These are phyloP conservation scores for Microbotryum lychnidis-dioicae DNA, from an alignment of 1,284 basidiomycete genomes.

Conservation along the genomic window DNA sequence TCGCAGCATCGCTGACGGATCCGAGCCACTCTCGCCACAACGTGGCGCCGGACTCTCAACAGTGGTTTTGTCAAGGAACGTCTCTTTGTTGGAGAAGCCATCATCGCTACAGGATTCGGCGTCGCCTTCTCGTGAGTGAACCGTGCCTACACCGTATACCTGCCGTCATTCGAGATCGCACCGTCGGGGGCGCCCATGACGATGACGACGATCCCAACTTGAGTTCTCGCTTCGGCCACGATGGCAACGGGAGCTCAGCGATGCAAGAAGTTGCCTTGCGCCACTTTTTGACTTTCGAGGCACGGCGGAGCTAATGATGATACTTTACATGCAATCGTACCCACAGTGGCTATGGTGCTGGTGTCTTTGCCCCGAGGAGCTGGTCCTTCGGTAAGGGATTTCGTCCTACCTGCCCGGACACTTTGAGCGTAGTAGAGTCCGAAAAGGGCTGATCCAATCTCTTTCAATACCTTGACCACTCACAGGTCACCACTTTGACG, in stretches of 20 bases:
- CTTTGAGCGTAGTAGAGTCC: conserved; percentile 45
- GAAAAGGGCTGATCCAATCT: conserved; percentile 55
- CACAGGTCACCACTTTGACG: conserved; percentile 33
- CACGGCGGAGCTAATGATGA: too few species aligned
- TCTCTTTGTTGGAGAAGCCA: conserved; percentile 93
- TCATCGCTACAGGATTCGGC: conserved; percentile 88
- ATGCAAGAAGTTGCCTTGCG: neutral
- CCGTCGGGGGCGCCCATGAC: too few species aligned
- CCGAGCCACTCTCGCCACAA: neutral
- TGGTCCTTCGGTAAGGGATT: conserved; percentile 55
- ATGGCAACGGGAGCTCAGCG: too few species aligned
- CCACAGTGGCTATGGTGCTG: conserved; percentile 66
- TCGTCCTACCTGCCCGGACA: neutral
- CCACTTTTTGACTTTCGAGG: neutral
- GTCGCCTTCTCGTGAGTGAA: conserved; percentile 60
- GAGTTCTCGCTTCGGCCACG: too few species aligned
- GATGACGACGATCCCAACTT: too few species aligned
- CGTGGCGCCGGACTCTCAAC: neutral
- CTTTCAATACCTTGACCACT: conserved; percentile 37
- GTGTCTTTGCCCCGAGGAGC: conserved; percentile 72
- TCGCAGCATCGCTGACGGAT: neutral
- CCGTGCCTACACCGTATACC: conserved; percentile 29
- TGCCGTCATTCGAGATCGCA: too few species aligned
- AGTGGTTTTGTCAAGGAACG: conserved; percentile 70
- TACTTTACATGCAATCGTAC: neutral